Evolutionary conservation across 192 early-diverging fungal species (phyloP), one percentile per base, ranked within the genome.

Genomic region (Backusella tuberculispora): DNA sequence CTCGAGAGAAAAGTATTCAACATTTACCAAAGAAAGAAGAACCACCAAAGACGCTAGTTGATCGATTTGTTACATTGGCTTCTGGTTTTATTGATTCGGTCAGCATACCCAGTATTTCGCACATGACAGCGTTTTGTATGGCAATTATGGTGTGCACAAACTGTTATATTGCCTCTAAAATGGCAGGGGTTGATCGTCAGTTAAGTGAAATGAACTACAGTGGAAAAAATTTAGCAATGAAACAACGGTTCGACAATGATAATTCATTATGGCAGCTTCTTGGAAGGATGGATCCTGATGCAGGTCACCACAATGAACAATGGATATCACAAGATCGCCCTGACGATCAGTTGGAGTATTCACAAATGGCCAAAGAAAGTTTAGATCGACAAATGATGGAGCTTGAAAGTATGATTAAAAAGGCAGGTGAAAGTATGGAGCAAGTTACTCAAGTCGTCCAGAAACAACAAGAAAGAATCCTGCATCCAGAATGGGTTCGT

Each of bases 401-500:
- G 15, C 45, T 74, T 34, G 73, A 74, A n/a, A 74, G 19, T 9
- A 74, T 74, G 73, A 47, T 74, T 38, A 37, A 74, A 46, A 64
- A 74, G 26, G 73, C 73, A 34, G 73, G 73, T 21, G 63, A 74
- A 37, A 74, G 63, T 66, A 66, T 74, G 73, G 73, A 74, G 17
- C 63, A 74, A 37, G 64, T 65, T 4, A 74, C 60, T n/a, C 26
- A 64, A 45, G 50, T 74, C 12, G 64, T 74, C 34, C 63, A 74
- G 38, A 37, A 74, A 9, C 73, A 74, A 46, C n/a, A 34, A 40
- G 34, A 66, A 45, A 74, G 45, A 38, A 72, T 72, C 8, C 21
- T 70, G 38, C 68, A 46, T 44, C 45, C 45, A 34, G 68, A 46
- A 15, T 67, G 66, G 66, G 19, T 56, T 56, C 53, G 53, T 21